Conservation (phyloP, 2,329 filamentous ascomycete genomes). For the Purpureocillium takamizusanense region DNA sequence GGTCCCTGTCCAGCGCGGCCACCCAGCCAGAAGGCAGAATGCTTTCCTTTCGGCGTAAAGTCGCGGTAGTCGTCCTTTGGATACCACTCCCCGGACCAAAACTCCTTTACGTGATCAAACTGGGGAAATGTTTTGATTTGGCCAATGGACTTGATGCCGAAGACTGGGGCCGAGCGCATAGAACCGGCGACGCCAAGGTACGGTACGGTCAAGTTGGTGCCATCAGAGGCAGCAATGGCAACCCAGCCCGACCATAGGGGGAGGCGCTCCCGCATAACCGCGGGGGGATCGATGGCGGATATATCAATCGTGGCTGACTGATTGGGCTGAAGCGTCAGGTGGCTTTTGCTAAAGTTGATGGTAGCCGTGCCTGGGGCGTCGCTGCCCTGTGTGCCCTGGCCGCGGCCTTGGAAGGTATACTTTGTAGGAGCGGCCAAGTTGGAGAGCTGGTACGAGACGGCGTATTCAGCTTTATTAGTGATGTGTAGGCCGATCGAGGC, state of each 20-base stretch:
- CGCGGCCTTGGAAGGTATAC: neutral
- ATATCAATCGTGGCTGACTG: conserved; percentile 2
- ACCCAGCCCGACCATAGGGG: conserved; percentile 8
- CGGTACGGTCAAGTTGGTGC: conserved; percentile 4
- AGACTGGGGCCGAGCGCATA: neutral
- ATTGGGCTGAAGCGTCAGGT: conserved; percentile 1
- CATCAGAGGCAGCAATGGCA: conserved; percentile 4
- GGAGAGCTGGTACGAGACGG: conserved; percentile 2
- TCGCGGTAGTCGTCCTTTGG: no score
- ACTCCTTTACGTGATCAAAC: no score
- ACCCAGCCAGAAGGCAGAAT: no score
- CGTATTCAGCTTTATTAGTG: neutral
- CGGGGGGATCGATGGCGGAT: conserved; percentile 1
- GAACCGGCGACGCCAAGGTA: conserved; percentile 6
- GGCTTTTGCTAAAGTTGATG: conserved; percentile 3
- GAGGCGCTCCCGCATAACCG: conserved; percentile 1
- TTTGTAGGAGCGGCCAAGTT: conserved; percentile 1
- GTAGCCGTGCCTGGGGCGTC: conserved; percentile 1
- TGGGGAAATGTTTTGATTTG: no score
- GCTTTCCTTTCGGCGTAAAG: no score
- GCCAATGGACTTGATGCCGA: no score
- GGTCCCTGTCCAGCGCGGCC: no score
- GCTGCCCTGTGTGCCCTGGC: neutral
- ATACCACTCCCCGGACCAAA: no score
- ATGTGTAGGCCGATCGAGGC: neutral